Conservation (phyloP, 2,329 filamentous ascomycete genomes). For the Hymenoscyphus infarciens region DNA sequence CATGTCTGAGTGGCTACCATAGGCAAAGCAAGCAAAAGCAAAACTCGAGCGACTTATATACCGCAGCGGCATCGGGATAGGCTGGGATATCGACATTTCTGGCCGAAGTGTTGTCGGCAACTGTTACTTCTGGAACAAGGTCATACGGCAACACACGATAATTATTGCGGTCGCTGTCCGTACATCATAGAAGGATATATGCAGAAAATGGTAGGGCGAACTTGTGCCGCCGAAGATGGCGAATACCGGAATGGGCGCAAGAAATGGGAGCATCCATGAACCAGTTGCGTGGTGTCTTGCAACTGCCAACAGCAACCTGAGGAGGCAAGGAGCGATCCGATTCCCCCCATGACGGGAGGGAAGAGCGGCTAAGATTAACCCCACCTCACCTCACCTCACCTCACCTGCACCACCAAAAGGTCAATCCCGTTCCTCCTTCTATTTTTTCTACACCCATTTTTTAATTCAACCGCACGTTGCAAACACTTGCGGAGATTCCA, state of each 20-base stretch:
- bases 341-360: not conserved
- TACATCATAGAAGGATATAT: not conserved
- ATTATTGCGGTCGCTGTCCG: not conserved
- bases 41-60: constrained; percentile 6
- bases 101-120: not conserved
- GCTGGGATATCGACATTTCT: not conserved
- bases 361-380: not conserved
- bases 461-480: not conserved
- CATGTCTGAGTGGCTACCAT: not conserved
- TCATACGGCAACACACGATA: constrained; percentile 1
- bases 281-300: not conserved
- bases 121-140: not conserved
- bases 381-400: not conserved
- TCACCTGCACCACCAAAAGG: constrained; percentile 2
- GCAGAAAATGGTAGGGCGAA: not conserved
- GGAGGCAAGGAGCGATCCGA: not conserved
- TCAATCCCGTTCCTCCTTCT: not conserved
- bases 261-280: too few species aligned
- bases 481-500: not conserved
- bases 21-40: not conserved
- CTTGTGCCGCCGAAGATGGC: not conserved
- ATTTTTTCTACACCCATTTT: not conserved
- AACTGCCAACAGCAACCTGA: too few species aligned
- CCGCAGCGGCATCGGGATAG: constrained; percentile 5
- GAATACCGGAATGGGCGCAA: not conserved